These are phyloP conservation scores for Fonsecaea multimorphosa DNA, from an alignment of 2,329 filamentous ascomycete genomes.

Conservation along the genomic window DNA sequence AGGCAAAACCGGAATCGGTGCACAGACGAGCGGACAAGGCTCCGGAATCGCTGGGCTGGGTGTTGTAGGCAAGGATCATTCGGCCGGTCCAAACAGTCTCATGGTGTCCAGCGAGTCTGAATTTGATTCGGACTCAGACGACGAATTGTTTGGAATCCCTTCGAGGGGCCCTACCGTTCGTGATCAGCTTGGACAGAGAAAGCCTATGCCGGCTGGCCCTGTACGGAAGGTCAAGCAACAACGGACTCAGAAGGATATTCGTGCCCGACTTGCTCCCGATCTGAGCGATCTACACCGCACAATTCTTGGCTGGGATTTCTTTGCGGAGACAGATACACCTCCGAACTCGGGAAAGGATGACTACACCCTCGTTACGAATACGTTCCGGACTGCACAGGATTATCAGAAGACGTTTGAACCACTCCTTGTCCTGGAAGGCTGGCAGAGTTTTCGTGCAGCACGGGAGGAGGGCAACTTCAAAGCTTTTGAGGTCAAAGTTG, in stretches of 20 bases:
- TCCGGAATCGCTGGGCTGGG: constrained; percentile 77
- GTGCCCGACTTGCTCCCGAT: constrained; percentile 87
- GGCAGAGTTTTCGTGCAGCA: constrained; percentile 89
- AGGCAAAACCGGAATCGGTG: constrained; percentile 60
- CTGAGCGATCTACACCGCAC: constrained; percentile 83
- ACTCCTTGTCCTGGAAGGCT: constrained; percentile 88
- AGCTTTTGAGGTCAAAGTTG: constrained; percentile 84
- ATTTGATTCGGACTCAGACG: constrained; percentile 75
- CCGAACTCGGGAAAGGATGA: constrained; percentile 72
- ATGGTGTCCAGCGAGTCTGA: constrained; percentile 79
- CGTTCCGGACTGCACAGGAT: constrained; percentile 74
- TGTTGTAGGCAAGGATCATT: constrained; percentile 78
- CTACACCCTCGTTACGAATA: constrained; percentile 77
- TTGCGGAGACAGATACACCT: constrained; percentile 84
- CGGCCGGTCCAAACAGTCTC: constrained; percentile 72
- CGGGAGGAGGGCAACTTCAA: constrained; percentile 81
- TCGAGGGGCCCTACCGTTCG: constrained; percentile 47
- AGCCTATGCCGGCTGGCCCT: constrained; percentile 61
- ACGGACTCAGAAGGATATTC: constrained; percentile 89
- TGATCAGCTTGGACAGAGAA: constrained; percentile 55
- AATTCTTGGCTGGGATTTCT: constrained; percentile 94
- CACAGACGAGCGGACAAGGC: constrained; percentile 73
- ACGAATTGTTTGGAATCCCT: constrained; percentile 69
- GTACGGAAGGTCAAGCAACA: constrained; percentile 82
- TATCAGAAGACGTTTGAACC: constrained; percentile 93